Base-by-base conservation (phyloP, 2,329 filamentous ascomycete species). In the Paraphaeosphaeria sporulosa region DNA sequence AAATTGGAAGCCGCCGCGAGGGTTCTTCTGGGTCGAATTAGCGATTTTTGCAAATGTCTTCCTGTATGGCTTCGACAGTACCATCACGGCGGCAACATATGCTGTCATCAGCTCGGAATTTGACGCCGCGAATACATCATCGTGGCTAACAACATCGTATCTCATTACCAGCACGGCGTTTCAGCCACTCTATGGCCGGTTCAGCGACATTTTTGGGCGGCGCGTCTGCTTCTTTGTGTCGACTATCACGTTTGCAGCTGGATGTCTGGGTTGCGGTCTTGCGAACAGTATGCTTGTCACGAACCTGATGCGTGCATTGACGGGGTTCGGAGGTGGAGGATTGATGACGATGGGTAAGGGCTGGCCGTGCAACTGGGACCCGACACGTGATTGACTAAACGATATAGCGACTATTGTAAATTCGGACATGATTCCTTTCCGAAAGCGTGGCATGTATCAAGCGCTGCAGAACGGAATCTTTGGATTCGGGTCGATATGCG, bases 11-110 rank as follows among this genome's bases (percentile, higher is more conserved):
- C 64, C 66, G 25, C 68, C 68, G 17, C 61, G 61, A 13, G 58
- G 57, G 7, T 71, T 71, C 59, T 23, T 68, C 23, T 67, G 62
- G 64, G 68, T 71, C 48, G 66, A 71, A 46, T 23, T 64, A 10
- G 81, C 87, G 32, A 87, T 89, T 66, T 87, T 89, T 79, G 82
- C 84, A 46, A 89, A 89, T 62, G 86, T 89, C 7, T 89, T 90
- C 60, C 81, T 90, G 9, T 85, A 85, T 27, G 87, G 86, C 2
- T 81, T 81, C 60, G 79, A 82, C 53, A 75, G 77, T 15, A 82
- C 80, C 1, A 79, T 82, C 57, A 82, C 78, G 4, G 80, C 79
- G 0, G 78, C 80, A 2, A 81, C 78, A 1, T 81, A 82, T 53
- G 78, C 78, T 6, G 67, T 69, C 49, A 70, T 70, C 38, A 63